Evolutionary conservation across 2,329 filamentous ascomycete species (phyloP), one percentile per base, ranked within the genome.

Genomic region (Aureobasidium lini): DNA sequence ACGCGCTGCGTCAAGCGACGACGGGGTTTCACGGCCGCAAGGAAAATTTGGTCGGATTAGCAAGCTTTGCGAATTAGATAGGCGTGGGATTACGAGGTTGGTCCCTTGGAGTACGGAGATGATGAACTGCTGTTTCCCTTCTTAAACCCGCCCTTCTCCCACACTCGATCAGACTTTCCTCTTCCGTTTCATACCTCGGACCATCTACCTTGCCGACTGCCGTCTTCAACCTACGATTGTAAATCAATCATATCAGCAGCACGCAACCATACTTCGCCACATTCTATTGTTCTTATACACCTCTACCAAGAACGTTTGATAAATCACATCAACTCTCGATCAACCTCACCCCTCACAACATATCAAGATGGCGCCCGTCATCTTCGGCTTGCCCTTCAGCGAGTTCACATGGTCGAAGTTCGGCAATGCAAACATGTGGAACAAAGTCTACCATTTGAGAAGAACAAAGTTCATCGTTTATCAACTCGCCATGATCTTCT

Each of bases 341-440:
- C 34, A n/a, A n/a, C 8, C 13, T 34, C 8, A 49, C 36, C 28
- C 31, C 29, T 32, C 31, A 46, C 31, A 47, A 50, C 18, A 29
- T 7, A 28, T 16, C 59, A 61, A 48, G 11, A 70, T 70, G 68
- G 68, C 68, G 43, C 68, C 75, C 5, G 75, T 82, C 15, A 81
- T 84, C 64, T 83, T 81, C 79, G 81, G 81, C 34, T 75, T 84
- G 61, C 77, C 83, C 67, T 71, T 84, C 59, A 71, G 71, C 53
- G 80, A 84, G 64, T 81, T 84, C 66, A 76, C 81, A 73, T 84
- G 81, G 81, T 70, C 70, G 61, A 83, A 82, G 66, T 84, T 84
- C 75, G 79, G 78, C 62, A 76, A 70, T 62, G 76, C 73, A n/a
- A 77, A 83, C 67, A 84, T 84, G 81, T 84, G 80, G 71, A 76